A percentile compares a stretch with the other conserved stretches of the same genome.
Conservation (phyloP, 179 eudicot species). For the Gypsophila paniculata region DNA sequence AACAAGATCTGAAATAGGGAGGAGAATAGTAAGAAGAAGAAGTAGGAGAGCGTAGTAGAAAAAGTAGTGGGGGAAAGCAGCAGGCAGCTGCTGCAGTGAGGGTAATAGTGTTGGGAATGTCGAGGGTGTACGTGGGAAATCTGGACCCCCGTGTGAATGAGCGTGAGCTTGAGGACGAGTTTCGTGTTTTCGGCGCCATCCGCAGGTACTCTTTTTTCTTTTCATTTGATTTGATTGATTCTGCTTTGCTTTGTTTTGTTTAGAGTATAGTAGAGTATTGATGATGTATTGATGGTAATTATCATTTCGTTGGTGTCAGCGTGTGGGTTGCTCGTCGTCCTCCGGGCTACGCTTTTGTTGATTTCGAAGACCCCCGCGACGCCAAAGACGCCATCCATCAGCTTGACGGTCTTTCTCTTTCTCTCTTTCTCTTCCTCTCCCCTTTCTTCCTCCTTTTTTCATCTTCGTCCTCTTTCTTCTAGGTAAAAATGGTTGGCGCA, state of each 20-base stretch:
- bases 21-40: no score
- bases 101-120: constrained; percentile 21
- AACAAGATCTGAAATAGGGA: no score
- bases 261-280: no score
- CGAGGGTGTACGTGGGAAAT: constrained; percentile 42
- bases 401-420: constrained; percentile 54
- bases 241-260: no score
- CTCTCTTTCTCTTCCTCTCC: background rate
- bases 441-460: no score
- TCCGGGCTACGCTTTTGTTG: constrained; percentile 94
- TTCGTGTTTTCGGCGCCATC: constrained; percentile 35
- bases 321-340: constrained; percentile 98
- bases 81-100: no score
- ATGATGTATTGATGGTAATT: no score
- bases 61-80: no score
- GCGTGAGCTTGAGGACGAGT: constrained; percentile 43
- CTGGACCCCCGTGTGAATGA: constrained; percentile 37
- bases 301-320: no score
- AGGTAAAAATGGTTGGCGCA: constrained; percentile 99
- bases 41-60: no score
- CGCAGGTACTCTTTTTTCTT: constrained; percentile 22
- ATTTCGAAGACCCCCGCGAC: constrained; percentile 85
- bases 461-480: background rate
- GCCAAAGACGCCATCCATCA: constrained; percentile 90
- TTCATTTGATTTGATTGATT: background rate